phyloP scores from a whole-genome alignment of 306 rosid species.

The Adenanthera pavonina region DNA sequence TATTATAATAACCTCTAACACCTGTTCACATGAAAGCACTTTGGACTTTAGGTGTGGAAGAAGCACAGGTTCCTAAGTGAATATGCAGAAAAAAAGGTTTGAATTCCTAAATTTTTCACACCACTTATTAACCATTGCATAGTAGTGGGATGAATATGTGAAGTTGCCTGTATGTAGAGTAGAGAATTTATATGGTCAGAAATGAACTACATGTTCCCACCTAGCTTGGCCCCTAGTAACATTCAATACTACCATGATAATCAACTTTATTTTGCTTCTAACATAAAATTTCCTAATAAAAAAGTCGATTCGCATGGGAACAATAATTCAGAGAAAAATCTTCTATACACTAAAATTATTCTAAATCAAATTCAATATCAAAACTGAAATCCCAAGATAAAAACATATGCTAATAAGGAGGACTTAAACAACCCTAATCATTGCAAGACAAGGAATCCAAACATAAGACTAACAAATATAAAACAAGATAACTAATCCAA shows the following conservation, averaged over 20 bases:
- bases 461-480: background rate
- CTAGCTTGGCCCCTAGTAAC: background rate
- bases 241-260: background rate
- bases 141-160: background rate
- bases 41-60: too few species aligned
- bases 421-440: background rate
- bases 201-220: background rate
- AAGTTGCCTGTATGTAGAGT: background rate
- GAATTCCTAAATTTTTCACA: too few species aligned
- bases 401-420: background rate
- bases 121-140: background rate
- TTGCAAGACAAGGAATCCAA: background rate
- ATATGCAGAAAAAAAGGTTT: too few species aligned
- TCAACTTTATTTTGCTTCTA: background rate
- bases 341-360: background rate
- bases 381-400: background rate
- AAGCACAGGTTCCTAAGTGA: background rate
- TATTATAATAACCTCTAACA: background rate
- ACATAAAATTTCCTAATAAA: background rate
- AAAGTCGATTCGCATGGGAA: background rate
- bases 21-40: background rate
- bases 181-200: too few species aligned
- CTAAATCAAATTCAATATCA: background rate
- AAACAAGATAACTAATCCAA: background rate
- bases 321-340: background rate